Evolutionary conservation across 352 stramenopile genomes (phyloP).

Genomic region (Sclerospora graminicola): DNA sequence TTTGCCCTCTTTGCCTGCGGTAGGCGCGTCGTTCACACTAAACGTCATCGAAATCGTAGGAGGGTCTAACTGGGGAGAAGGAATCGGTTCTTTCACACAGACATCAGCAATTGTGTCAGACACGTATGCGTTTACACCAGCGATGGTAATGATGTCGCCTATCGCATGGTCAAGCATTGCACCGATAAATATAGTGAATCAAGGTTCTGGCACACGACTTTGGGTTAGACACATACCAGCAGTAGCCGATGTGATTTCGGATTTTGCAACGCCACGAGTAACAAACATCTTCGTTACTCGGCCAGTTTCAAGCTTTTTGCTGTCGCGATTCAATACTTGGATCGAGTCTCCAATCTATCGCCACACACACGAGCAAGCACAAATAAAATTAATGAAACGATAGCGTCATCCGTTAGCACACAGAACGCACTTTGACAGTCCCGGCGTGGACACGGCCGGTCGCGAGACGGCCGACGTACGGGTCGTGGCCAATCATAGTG

Average conservation of each 20-base stretch:
- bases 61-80: conserved; percentile 90
- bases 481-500: conserved; percentile 94
- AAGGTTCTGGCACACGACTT: neutral
- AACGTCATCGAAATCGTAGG: conserved; percentile 98
- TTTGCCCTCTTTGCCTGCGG: conserved; percentile 93
- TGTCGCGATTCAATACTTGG: conserved; percentile 82
- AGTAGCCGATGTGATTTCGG: conserved; percentile 82
- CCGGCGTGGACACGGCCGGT: conserved; percentile 94
- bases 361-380: too few relatives aligned
- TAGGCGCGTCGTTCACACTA: conserved; percentile 94
- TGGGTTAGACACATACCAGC: conserved; percentile 34
- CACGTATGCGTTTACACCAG: conserved; percentile 87
- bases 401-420: neutral
- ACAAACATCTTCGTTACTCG: conserved; percentile 87
- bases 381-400: too few relatives aligned
- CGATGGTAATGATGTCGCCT: conserved; percentile 97
- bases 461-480: conserved; percentile 95
- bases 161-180: conserved; percentile 7
- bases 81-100: conserved; percentile 71
- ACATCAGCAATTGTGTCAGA: conserved; percentile 85
- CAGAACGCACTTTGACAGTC: conserved; percentile 45
- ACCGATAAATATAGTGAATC: neutral
- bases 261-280: conserved; percentile 62
- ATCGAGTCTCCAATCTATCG: conserved; percentile 81
- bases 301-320: conserved; percentile 64